Conservation (phyloP, 192 early-diverging fungal genomes). For the Backusella macrospora region DNA sequence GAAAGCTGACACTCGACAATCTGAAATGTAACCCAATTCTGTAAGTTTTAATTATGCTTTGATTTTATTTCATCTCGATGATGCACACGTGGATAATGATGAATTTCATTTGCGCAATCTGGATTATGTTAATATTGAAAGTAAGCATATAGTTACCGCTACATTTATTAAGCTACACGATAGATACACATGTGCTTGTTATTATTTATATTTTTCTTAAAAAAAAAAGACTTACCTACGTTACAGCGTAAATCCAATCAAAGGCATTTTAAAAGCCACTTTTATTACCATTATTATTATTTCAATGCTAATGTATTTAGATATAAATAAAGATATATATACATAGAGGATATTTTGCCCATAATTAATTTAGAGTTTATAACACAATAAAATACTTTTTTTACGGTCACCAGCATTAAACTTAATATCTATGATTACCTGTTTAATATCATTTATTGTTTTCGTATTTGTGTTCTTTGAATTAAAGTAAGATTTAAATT, state of each 20-base stretch:
- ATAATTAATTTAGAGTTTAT: not conserved
- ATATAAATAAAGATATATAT: not conserved
- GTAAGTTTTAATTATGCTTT: not conserved
- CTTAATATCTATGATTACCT: not conserved
- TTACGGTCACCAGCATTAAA: not conserved
- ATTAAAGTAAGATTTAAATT: not conserved
- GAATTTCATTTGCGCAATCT: not conserved
- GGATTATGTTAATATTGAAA: not conserved
- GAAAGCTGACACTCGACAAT: slow-evolving; percentile 7
- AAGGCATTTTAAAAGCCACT: too few relatives aligned
- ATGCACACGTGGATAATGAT: not conserved
- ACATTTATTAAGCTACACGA: not conserved
- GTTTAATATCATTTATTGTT: slow-evolving; percentile 1
- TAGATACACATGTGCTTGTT: not conserved
- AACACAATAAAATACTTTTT: not conserved
- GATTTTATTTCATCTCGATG: not conserved
- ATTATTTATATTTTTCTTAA: not conserved
- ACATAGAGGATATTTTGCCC: not conserved
- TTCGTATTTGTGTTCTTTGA: not conserved
- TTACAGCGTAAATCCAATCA: too few relatives aligned
- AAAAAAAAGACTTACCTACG: not conserved
- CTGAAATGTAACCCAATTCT: not conserved
- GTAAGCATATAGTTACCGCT: not conserved
- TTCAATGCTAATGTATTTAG: not conserved
- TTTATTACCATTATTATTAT: too few relatives aligned